A percentile compares a stretch with the other conserved stretches of the same genome.
phyloP scores from a whole-genome alignment of 2,329 filamentous ascomycete species.

The Zalaria obscura region DNA sequence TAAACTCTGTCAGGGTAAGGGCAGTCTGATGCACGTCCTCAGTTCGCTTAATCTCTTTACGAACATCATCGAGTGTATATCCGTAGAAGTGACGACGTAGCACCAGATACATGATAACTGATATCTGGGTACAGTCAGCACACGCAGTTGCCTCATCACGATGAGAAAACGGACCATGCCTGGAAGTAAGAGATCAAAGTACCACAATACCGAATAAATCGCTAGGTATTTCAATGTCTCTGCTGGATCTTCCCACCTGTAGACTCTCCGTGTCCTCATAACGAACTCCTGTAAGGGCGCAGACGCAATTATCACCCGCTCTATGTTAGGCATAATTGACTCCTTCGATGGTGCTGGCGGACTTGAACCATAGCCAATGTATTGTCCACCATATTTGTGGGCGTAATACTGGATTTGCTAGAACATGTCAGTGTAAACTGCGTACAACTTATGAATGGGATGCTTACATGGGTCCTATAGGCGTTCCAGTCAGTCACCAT shows the following conservation, averaged over 20 bases:
- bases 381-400: constrained; percentile 21
- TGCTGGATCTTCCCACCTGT: constrained; percentile 20
- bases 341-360: constrained; percentile 17
- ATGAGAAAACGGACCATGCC: constrained; percentile 10
- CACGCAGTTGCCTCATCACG: neutral
- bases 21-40: constrained; percentile 18
- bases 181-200: constrained; percentile 14
- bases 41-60: constrained; percentile 17
- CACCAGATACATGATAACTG: constrained; percentile 13
- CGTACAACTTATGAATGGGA: constrained; percentile 6
- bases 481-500: neutral
- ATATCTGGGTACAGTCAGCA: constrained; percentile 8
- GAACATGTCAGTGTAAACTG: no score
- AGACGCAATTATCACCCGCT: constrained; percentile 23
- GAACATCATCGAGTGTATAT: constrained; percentile 14
- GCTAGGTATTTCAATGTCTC: constrained; percentile 17
- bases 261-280: constrained; percentile 20
- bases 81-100: constrained; percentile 10
- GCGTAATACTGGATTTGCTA: constrained; percentile 17
- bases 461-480: constrained; percentile 11
- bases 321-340: constrained; percentile 19
- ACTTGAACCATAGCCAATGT: constrained; percentile 19
- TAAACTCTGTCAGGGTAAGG: neutral
- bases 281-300: constrained; percentile 21
- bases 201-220: constrained; percentile 15